phyloP scores from a whole-genome alignment of 352 stramenopile genomes.

The Phytophthora macrochlamydospora region DNA sequence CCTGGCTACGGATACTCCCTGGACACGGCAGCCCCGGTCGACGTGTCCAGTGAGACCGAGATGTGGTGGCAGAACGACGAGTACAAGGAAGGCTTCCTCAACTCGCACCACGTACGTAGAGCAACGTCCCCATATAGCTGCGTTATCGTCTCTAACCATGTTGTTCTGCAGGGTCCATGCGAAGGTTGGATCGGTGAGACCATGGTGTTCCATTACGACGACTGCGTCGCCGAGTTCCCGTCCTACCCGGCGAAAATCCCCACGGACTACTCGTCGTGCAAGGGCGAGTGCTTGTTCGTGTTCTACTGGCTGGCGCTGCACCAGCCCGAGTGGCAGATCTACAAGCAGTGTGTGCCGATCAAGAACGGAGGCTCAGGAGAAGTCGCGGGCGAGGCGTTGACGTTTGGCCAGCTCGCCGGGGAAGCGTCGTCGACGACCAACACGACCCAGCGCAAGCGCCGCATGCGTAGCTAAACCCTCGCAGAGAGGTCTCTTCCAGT shows the following conservation, averaged over 20 bases:
- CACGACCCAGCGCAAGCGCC: neutral
- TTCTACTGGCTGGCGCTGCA: constrained; percentile 24
- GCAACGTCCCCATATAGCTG: neutral
- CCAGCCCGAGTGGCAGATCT: constrained; percentile 46
- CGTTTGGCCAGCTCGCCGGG: neutral
- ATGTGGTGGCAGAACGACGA: constrained; percentile 54
- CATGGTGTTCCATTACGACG: constrained; percentile 47
- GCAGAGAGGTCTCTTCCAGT: too few relatives aligned
- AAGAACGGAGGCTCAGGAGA: constrained; percentile 21
- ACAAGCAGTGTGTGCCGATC: constrained; percentile 43
- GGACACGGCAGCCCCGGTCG: constrained; percentile 21
- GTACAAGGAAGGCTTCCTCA: constrained; percentile 41
- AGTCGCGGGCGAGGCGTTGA: constrained; percentile 13
- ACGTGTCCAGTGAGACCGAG: constrained; percentile 36
- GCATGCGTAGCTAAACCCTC: neutral
- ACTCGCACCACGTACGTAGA: constrained; percentile 43
- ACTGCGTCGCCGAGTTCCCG: constrained; percentile 47
- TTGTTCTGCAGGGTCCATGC: constrained; percentile 38
- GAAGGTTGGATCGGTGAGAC: constrained; percentile 58
- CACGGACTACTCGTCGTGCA: constrained; percentile 37
- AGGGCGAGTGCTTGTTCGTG: constrained; percentile 44
- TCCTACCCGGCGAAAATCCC: constrained; percentile 51
- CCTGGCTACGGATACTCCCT: constrained; percentile 40
- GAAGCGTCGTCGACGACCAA: neutral
- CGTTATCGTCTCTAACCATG: neutral